Evolutionary conservation across 2,329 filamentous ascomycete genomes (phyloP).

Genomic region (Sclerotinia nivalis): DNA sequence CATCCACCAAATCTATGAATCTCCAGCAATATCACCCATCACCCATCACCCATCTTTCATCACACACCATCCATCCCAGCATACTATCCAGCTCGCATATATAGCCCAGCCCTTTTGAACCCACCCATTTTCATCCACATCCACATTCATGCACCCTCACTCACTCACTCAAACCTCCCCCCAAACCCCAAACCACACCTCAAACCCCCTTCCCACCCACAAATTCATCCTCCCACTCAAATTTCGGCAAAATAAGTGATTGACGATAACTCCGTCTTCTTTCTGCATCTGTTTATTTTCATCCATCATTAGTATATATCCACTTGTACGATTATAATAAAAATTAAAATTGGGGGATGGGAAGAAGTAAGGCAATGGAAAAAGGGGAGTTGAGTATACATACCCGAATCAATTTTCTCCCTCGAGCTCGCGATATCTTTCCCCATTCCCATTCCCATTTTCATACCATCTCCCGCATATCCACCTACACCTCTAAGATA

Average conservation of each 20-base stretch:
- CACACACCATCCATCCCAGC: not conserved
- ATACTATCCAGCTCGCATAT: not conserved
- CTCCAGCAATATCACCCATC: too few relatives aligned
- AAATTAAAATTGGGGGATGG: too few relatives aligned
- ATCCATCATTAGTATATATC: not conserved
- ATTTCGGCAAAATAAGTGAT: slow-evolving; percentile 2
- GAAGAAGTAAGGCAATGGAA: too few relatives aligned
- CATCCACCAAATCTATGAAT: too few relatives aligned
- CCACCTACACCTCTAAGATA: not conserved
- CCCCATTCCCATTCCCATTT: not conserved
- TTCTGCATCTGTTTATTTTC: not conserved
- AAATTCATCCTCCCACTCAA: slow-evolving; percentile 7
- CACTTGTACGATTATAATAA: too few relatives aligned
- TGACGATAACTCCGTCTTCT: not conserved
- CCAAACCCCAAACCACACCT: too few relatives aligned
- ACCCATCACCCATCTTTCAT: not conserved
- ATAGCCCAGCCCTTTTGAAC: not conserved
- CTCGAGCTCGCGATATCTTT: too few relatives aligned
- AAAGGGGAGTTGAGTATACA: not conserved
- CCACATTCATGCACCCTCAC: not conserved
- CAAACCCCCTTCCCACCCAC: too few relatives aligned
- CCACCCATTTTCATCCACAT: not conserved
- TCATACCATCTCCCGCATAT: not conserved
- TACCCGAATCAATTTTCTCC: not conserved
- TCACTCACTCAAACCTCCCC: not conserved